phyloP scores from a whole-genome alignment of 163 green algal species.

The Smithsoniella earleae region DNA sequence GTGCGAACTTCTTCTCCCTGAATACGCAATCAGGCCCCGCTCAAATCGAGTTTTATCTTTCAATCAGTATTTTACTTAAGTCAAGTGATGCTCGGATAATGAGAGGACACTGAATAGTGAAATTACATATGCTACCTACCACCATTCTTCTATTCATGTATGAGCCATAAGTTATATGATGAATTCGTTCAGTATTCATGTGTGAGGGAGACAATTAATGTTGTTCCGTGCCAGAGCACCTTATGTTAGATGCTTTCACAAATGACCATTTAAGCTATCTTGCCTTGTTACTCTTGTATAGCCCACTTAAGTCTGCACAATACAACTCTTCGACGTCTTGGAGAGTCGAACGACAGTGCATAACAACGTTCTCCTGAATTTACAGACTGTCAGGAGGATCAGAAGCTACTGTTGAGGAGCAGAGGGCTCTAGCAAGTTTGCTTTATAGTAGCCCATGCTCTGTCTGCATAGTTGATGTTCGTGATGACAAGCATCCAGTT shows the following conservation, averaged over 20 bases:
- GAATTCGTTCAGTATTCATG: too few relatives aligned
- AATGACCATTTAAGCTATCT: neutral
- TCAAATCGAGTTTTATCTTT: too few relatives aligned
- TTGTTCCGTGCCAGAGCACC: too few relatives aligned
- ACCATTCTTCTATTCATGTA: too few relatives aligned
- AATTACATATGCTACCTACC: too few relatives aligned
- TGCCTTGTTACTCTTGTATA: neutral
- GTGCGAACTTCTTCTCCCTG: too few relatives aligned
- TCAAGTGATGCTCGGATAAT: too few relatives aligned
- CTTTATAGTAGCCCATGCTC: constrained; percentile 4
- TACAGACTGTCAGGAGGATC: neutral
- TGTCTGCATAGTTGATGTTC: neutral
- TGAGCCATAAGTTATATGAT: too few relatives aligned
- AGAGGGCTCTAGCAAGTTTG: neutral
- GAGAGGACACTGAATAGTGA: too few relatives aligned
- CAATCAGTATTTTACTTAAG: too few relatives aligned
- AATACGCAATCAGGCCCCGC: too few relatives aligned
- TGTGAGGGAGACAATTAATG: too few relatives aligned
- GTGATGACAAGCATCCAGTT: neutral
- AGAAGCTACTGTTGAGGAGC: neutral
- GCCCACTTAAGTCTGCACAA: neutral
- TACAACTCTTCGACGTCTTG: neutral
- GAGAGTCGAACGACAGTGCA: neutral
- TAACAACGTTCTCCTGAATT: neutral
- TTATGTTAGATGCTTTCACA: neutral